Base-by-base conservation (phyloP, 345 rosid species). In the Rhizophora apiculata region DNA sequence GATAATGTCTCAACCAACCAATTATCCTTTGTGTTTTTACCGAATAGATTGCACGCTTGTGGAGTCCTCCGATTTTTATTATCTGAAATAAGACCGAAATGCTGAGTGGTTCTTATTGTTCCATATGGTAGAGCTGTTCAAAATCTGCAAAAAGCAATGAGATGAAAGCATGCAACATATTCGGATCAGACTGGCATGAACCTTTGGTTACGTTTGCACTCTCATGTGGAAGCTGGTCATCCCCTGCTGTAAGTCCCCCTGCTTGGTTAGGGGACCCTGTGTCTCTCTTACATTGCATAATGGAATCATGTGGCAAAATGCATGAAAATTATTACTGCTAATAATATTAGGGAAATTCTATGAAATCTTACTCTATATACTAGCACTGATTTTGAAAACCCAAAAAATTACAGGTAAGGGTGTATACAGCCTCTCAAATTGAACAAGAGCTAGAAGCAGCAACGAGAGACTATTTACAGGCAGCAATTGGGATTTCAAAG, bases 161-260 rank as follows among this genome's bases (percentile, higher is more conserved):
- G 72, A 77, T 76, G 85, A 87, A 85, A 81, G 92, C 85, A 5
- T 79, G 86, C 6, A 82, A 80, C 60, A 75, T 73, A 54, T 95
- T 91, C 53, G 93, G 93, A 36, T 65, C 89, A 74, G 93, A 95
- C 79, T 88, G 89, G 91, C 87, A 97, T 1, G 97, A 95, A 76
- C 93, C 97, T 19, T 70, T 90, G 74, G 91, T 95, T 62, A 90
- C 96, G 46, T 95, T 88, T 64, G 89, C 97, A 6, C 93, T 91
- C 46, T 82, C 96, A 37, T 90, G 96, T 30, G 99, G 99, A 70
- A 95, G 99, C 78, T 84, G 93, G 96, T 86, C 99, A 37, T 95
- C 99, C 32, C 99, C 97, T 58, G 87, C 88, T 53, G 97, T 88
- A 89, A 82, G 97, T 83, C 78, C 51, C 39, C 5, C 24, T 39